phyloP scores from a whole-genome alignment of 306 rosid genomes.

The Myrica gale region DNA sequence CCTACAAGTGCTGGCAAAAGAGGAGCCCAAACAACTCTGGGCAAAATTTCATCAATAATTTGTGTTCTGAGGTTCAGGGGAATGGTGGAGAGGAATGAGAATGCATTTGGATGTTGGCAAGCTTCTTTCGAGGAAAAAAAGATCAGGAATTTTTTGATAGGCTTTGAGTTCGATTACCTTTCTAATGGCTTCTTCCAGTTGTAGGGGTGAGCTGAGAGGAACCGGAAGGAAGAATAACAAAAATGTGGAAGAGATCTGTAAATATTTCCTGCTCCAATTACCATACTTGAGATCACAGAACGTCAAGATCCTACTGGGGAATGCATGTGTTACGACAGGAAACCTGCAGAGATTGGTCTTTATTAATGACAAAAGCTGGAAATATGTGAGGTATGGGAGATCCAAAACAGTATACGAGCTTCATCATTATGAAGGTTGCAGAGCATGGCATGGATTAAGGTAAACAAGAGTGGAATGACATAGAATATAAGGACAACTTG shows the following conservation, averaged over 20 bases:
- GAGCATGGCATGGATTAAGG: no score
- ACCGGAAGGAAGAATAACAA: constrained; percentile 26
- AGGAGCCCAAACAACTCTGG: not conserved
- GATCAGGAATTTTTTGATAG: constrained; percentile 59
- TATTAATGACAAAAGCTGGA: not conserved
- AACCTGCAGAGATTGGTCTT: constrained; percentile 23
- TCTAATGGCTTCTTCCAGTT: constrained; percentile 44
- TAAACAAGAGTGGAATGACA: no score
- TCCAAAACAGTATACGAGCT: not conserved
- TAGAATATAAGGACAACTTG: no score
- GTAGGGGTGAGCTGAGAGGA: constrained; percentile 25
- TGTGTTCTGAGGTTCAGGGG: constrained; percentile 44
- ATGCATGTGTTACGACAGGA: constrained; percentile 18
- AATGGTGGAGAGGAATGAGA: constrained; percentile 58
- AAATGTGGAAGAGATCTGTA: constrained; percentile 26
- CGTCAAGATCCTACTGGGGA: not conserved
- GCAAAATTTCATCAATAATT: constrained; percentile 70
- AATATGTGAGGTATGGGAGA: not conserved
- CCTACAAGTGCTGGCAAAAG: no score
- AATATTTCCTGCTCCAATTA: constrained; percentile 31
- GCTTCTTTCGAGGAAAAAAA: constrained; percentile 41
- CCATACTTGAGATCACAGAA: constrained; percentile 22
- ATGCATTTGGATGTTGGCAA: constrained; percentile 60
- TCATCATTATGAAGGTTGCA: not conserved
- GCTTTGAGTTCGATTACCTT: constrained; percentile 56